phyloP scores from a whole-genome alignment of 805 yeast genomes.

The Scheffersomyces ergatensis region DNA sequence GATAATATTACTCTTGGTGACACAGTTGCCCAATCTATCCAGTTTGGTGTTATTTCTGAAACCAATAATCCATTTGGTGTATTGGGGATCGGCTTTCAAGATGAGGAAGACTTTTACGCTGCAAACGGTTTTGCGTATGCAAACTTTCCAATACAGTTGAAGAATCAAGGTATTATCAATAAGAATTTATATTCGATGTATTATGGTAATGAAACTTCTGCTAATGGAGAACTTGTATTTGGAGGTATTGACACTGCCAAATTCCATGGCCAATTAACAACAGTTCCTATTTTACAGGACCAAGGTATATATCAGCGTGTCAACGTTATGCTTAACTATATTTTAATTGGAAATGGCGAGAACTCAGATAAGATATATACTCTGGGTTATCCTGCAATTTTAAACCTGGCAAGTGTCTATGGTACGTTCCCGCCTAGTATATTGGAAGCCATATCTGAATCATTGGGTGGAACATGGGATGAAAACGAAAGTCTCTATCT shows the following conservation, averaged over 20 bases:
- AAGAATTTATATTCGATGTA: slow-evolving; percentile 30
- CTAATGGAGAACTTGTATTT: slow-evolving; percentile 21
- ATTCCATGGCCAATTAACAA: slow-evolving; percentile 17
- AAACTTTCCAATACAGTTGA: slow-evolving; percentile 29
- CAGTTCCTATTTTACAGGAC: slow-evolving; percentile 2
- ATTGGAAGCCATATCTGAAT: slow-evolving; percentile 32
- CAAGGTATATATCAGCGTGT: not conserved
- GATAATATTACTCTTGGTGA: slow-evolving; percentile 15
- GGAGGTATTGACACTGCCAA: slow-evolving; percentile 27
- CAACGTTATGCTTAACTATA: not conserved
- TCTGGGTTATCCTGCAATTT: slow-evolving; percentile 32
- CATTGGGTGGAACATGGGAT: slow-evolving; percentile 34
- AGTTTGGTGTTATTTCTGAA: not conserved
- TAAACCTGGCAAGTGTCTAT: slow-evolving; percentile 61
- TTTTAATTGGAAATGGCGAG: not conserved
- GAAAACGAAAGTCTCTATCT: no score
- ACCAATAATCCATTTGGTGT: slow-evolving; percentile 18
- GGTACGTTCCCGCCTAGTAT: slow-evolving; percentile 41
- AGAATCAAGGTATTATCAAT: slow-evolving; percentile 25
- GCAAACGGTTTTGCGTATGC: slow-evolving; percentile 14
- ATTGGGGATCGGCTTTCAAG: slow-evolving; percentile 18
- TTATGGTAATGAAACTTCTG: slow-evolving; percentile 14
- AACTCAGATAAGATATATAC: not conserved
- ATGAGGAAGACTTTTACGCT: not conserved
- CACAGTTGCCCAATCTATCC: not conserved